Percentiles rank a stretch among this genome's conserved stretches.
phyloP scores from a whole-genome alignment of 2,329 filamentous ascomycete genomes.

The Aureobasidium sp. region DNA sequence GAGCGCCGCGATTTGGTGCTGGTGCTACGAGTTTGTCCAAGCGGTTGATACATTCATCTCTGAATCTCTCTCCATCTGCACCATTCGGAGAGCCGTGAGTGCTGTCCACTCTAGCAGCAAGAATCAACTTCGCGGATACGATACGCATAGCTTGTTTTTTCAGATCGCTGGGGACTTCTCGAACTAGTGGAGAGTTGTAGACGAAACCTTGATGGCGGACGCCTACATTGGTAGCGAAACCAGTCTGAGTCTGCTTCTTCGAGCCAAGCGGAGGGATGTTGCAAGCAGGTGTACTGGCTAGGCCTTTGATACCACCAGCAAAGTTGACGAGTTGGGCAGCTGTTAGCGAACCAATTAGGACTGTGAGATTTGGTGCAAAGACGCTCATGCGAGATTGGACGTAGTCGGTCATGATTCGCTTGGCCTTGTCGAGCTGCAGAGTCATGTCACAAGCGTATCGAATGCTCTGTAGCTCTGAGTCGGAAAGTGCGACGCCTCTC shows the following conservation, averaged over 20 bases:
- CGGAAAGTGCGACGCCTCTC: slow-evolving; percentile 67
- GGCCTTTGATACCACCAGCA: slow-evolving; percentile 76
- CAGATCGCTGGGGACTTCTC: slow-evolving; percentile 73
- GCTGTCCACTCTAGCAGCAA: slow-evolving; percentile 87
- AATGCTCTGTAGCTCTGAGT: slow-evolving; percentile 67
- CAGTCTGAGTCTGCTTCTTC: slow-evolving; percentile 72
- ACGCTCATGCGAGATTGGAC: slow-evolving; percentile 95
- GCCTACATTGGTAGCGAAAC: slow-evolving; percentile 86
- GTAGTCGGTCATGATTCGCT: slow-evolving; percentile 80
- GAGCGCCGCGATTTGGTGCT: slow-evolving; percentile 77
- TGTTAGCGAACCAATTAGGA: slow-evolving; percentile 82
- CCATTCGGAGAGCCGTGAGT: slow-evolving; percentile 77
- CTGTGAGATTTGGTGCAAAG: slow-evolving; percentile 90
- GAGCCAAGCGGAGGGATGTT: slow-evolving; percentile 88
- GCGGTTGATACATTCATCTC: slow-evolving; percentile 73
- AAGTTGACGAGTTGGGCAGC: slow-evolving; percentile 96
- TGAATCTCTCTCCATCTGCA: slow-evolving; percentile 72
- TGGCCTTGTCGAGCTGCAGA: slow-evolving; percentile 78
- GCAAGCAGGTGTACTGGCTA: slow-evolving; percentile 88
- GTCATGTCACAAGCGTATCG: slow-evolving; percentile 78
- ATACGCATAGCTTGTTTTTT: slow-evolving; percentile 94
- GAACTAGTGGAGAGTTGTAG: slow-evolving; percentile 85
- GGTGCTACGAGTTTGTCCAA: slow-evolving; percentile 91
- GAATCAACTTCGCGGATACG: slow-evolving; percentile 82
- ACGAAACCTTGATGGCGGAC: slow-evolving; percentile 88